These are phyloP conservation scores for Blastocystis sp. DNA, from an alignment of 352 stramenopile genomes.

Conservation along the genomic window DNA sequence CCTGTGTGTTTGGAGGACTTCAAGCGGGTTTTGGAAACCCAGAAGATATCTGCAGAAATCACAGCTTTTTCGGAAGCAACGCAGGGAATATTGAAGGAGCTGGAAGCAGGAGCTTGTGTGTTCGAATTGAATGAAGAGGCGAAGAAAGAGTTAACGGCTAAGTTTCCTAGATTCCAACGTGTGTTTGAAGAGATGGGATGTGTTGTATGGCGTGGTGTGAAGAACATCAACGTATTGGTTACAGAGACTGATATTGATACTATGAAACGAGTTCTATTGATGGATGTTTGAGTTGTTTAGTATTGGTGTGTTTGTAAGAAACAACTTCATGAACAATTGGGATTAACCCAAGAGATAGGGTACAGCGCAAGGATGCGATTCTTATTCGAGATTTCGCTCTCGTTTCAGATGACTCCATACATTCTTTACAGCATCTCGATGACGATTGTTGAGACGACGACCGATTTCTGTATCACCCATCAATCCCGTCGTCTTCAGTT, in stretches of 20 bases:
- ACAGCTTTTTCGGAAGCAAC: constrained; percentile 18
- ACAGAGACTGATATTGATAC: constrained; percentile 58
- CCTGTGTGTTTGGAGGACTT: constrained; percentile 20
- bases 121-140: constrained; percentile 49
- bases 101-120: constrained; percentile 31
- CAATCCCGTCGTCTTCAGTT: constrained; percentile 14
- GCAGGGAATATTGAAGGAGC: neutral
- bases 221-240: constrained; percentile 58
- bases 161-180: constrained; percentile 29
- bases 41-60: constrained; percentile 19
- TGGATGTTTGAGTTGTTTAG: constrained; percentile 16
- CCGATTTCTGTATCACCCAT: constrained; percentile 46
- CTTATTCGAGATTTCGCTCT: constrained; percentile 6
- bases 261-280: constrained; percentile 28
- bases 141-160: constrained; percentile 9
- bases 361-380: neutral
- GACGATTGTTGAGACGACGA: constrained; percentile 23
- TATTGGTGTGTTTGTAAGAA: constrained; percentile 5
- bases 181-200: constrained; percentile 52
- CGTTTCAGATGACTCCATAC: constrained; percentile 45
- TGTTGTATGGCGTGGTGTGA: constrained; percentile 36
- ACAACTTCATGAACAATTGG: neutral
- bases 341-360: neutral
- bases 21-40: constrained; percentile 15
- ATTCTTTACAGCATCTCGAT: constrained; percentile 55